Conservation (phyloP, 2,329 filamentous ascomycete species). For the Colletotrichum karsti region DNA sequence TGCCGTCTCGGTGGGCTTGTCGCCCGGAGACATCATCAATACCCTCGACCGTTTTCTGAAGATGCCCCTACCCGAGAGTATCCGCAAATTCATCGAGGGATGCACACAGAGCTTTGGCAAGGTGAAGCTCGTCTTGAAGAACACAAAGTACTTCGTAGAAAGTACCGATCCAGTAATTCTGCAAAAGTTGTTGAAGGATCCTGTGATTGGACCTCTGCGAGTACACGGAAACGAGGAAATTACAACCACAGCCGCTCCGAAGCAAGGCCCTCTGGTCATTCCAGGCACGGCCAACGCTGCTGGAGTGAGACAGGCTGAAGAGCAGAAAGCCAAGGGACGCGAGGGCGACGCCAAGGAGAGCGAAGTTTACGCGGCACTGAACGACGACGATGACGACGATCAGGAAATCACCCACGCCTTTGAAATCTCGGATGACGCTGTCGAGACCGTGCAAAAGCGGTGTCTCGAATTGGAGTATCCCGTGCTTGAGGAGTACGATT, state of each 20-base stretch:
- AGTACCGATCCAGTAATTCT: conserved; percentile 88
- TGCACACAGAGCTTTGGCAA: conserved; percentile 94
- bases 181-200: conserved; percentile 85
- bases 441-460: conserved; percentile 88
- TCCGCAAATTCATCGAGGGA: conserved; percentile 78
- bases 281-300: conserved; percentile 94
- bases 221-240: conserved; percentile 78
- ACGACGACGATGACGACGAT: conserved; percentile 89
- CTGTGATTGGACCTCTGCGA: conserved; percentile 80
- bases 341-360: conserved; percentile 65
- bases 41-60: conserved; percentile 90
- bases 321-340: conserved; percentile 53
- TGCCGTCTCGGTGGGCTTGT: conserved; percentile 92
- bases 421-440: conserved; percentile 83
- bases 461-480: conserved; percentile 89
- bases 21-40: conserved; percentile 88
- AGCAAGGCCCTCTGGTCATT: conserved; percentile 88
- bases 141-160: conserved; percentile 94
- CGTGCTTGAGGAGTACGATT: conserved; percentile 96
- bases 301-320: conserved; percentile 78
- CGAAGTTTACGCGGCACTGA: conserved; percentile 76
- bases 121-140: conserved; percentile 92
- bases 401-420: conserved; percentile 92
- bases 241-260: conserved; percentile 83
- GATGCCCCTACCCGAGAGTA: conserved; percentile 82